Base-by-base conservation (phyloP, 2,329 filamentous ascomycete species). In the Diplocarpon rosae region DNA sequence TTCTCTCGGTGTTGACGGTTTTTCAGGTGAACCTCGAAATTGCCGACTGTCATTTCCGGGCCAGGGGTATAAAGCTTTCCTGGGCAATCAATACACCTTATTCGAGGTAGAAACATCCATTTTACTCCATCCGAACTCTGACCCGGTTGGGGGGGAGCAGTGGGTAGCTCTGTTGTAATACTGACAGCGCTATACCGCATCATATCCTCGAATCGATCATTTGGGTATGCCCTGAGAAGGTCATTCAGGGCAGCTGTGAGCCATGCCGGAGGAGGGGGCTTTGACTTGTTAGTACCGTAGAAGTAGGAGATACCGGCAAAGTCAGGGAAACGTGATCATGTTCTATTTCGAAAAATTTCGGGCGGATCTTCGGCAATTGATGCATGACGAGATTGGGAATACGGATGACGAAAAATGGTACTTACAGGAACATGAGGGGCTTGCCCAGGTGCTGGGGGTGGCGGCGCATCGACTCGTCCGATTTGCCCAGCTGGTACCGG, bases 61-160 rank as follows among this genome's bases (percentile, higher is more conserved):
- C 88, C 85, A 0, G 89, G 86, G 0, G 89, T 95, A 64, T 98
- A 98, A 10, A 95, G 70, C 64, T 95, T 96, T 27, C 86, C 87
- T 0, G 87, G 86, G 62, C 92, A 96, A 63, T 98, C 92, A 37
- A 83, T 77, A 63, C 92, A 98, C 47, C 86, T 76, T 52, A 98
- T 95, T 40, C 92, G 75, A 8, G 92, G 92, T 39, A 95, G 71
- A 65, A 83, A 96, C 65, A 85, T 84, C 55, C 83, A 86, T 57
- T 83, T 85, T 49, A 86, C 69, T 50, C 83, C 76, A 49, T 72
- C 69, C 43, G 74, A 80, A 8, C 73, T 66, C 13, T 71, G 68
- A 31, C 69, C 71, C 1, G 62, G 58, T 12, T 60, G 58, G 48
- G 63, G 72, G 57, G 61, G 66, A 31, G 78, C 69, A 40, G 84